phyloP scores from a whole-genome alignment of 345 rosid species.

The Gossypium mustelinum region DNA sequence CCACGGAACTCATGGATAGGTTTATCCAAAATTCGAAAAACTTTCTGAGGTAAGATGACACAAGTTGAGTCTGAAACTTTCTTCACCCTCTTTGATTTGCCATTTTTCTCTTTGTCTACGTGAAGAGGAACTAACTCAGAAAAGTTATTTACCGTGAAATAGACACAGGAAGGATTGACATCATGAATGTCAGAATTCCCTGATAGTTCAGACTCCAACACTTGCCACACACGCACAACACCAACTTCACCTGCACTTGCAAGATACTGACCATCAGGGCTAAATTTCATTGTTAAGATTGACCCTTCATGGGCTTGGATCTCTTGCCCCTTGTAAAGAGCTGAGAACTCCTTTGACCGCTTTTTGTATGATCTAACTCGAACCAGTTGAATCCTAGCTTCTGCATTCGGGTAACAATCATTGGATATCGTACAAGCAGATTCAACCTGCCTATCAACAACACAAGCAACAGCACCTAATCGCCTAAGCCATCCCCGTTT shows the following conservation, averaged over 20 bases:
- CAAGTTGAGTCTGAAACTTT: slow-evolving; percentile 28
- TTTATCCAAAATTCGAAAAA: slow-evolving; percentile 34
- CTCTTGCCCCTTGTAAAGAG: slow-evolving; percentile 36
- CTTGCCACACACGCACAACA: slow-evolving; percentile 38
- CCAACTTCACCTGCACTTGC: slow-evolving; percentile 43
- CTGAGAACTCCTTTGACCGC: slow-evolving; percentile 36
- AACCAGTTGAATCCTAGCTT: slow-evolving; percentile 19
- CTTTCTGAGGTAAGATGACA: slow-evolving; percentile 40
- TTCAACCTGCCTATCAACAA: slow-evolving; percentile 27
- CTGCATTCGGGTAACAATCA: slow-evolving; percentile 7
- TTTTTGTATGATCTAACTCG: slow-evolving; percentile 29
- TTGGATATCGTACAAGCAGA: slow-evolving; percentile 19
- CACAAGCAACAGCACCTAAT: slow-evolving; percentile 37
- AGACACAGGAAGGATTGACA: slow-evolving; percentile 30
- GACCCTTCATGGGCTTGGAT: slow-evolving; percentile 38
- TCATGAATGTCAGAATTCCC: slow-evolving; percentile 18
- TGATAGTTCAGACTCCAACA: slow-evolving; percentile 27
- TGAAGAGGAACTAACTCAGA: slow-evolving; percentile 31
- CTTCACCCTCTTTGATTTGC: slow-evolving; percentile 23
- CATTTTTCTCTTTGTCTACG: slow-evolving; percentile 19
- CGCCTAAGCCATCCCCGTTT: slow-evolving; percentile 40
- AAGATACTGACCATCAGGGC: slow-evolving; percentile 38
- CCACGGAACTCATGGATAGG: slow-evolving; percentile 53
- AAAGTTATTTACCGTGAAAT: slow-evolving; percentile 31
- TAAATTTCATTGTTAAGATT: slow-evolving; percentile 39